These are phyloP conservation scores for Stagonosporopsis cucurbitacearum DNA, from an alignment of 2,329 filamentous ascomycete species.

Conservation along the genomic window DNA sequence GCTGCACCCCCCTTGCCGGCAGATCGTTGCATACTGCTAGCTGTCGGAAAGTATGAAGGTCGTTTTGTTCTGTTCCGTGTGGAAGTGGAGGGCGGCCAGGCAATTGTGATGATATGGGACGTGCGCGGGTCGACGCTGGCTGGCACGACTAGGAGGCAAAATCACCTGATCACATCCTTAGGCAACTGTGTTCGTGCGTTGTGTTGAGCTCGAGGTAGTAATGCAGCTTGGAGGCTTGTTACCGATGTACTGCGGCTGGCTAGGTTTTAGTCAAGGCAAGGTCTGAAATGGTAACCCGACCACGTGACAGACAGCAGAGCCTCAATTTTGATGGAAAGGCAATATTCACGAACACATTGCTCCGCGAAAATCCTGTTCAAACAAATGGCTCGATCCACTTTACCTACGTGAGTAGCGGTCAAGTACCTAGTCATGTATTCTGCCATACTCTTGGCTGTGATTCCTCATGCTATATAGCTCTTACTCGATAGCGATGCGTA, in stretches of 20 bases:
- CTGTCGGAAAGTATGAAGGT: background rate
- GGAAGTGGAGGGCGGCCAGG: background rate
- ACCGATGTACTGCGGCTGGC: background rate
- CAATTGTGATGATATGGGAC: background rate
- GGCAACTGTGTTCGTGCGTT: background rate
- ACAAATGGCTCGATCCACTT: too few relatives aligned
- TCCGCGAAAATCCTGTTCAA: too few relatives aligned
- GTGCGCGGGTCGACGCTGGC: background rate
- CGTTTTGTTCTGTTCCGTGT: background rate
- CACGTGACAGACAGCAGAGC: background rate
- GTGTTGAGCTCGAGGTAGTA: background rate
- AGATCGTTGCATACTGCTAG: background rate
- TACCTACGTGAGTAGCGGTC: too few relatives aligned
- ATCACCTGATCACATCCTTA: background rate
- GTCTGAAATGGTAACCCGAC: background rate
- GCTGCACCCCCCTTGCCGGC: background rate
- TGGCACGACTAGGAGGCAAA: too few relatives aligned
- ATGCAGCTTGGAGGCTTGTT: background rate
- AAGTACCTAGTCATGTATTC: background rate
- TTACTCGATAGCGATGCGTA: conserved; percentile 31
- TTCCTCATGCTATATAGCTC: background rate
- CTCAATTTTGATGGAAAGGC: background rate
- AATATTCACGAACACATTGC: too few relatives aligned
- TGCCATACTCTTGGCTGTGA: background rate
- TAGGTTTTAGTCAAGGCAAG: background rate